phyloP scores from a whole-genome alignment of 352 stramenopile species.

The Phytophthora boehmeriae region DNA sequence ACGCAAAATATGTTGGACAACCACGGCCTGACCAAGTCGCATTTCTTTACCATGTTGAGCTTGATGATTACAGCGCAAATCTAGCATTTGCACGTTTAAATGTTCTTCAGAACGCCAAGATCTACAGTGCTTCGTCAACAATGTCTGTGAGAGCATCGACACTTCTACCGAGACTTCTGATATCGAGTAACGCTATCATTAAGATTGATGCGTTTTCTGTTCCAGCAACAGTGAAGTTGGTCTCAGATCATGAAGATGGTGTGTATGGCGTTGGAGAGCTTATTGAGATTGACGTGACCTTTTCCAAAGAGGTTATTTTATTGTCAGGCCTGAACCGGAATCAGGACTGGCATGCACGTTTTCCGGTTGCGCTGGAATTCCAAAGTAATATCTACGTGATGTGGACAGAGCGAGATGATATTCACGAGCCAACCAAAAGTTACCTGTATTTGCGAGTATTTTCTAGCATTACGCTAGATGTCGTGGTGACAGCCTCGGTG shows the following conservation, averaged over 20 bases:
- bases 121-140: slow-evolving; percentile 59
- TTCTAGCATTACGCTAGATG: slow-evolving; percentile 40
- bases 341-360: slow-evolving; percentile 53
- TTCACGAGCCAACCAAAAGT: slow-evolving; percentile 42
- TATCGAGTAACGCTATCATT: slow-evolving; percentile 38
- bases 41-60: slow-evolving; percentile 71
- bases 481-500: slow-evolving; percentile 25
- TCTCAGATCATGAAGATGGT: slow-evolving; percentile 51
- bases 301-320: slow-evolving; percentile 68
- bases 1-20: slow-evolving; percentile 53
- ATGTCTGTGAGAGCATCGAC: slow-evolving; percentile 35
- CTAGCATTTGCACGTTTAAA: slow-evolving; percentile 56
- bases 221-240: slow-evolving; percentile 63
- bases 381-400: slow-evolving; percentile 58
- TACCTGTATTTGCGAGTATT: slow-evolving; percentile 66
- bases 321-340: slow-evolving; percentile 69
- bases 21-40: slow-evolving; percentile 48
- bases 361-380: slow-evolving; percentile 46
- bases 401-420: slow-evolving; percentile 64
- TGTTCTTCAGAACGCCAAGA: slow-evolving; percentile 40
- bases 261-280: slow-evolving; percentile 64
- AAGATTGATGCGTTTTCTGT: slow-evolving; percentile 61
- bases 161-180: slow-evolving; percentile 39
- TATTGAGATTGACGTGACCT: slow-evolving; percentile 70
- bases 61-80: slow-evolving; percentile 59